A percentile compares a stretch with the other conserved stretches of the same genome.
Conservation (phyloP, 805 yeast genomes). For the Wickerhamiella sergipiensis region DNA sequence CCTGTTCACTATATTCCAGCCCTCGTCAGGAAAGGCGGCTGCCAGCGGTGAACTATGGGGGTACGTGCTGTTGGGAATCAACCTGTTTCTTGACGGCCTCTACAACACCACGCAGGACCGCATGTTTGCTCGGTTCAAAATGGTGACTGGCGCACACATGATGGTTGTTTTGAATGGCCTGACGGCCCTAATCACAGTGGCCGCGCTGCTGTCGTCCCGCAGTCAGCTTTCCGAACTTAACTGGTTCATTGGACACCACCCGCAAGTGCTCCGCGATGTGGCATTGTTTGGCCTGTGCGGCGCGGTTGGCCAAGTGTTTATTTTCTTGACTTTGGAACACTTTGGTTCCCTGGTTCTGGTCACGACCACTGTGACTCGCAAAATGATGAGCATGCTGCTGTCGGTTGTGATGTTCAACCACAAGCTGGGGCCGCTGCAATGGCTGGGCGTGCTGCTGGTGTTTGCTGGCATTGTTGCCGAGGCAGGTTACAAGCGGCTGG, state of each 20-base stretch:
- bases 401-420: slow-evolving; percentile 87
- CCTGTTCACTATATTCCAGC: slow-evolving; percentile 46
- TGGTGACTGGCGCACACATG: slow-evolving; percentile 69
- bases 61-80: slow-evolving; percentile 38
- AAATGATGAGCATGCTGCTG: slow-evolving; percentile 87
- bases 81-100: slow-evolving; percentile 76
- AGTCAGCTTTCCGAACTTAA: slow-evolving; percentile 41
- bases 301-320: slow-evolving; percentile 87
- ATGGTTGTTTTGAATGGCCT: slow-evolving; percentile 57
- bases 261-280: slow-evolving; percentile 45
- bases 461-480: slow-evolving; percentile 80
- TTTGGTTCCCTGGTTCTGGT: slow-evolving; percentile 78
- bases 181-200: slow-evolving; percentile 29
- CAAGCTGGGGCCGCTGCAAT: slow-evolving; percentile 44
- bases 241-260: slow-evolving; percentile 37
- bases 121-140: slow-evolving; percentile 38
- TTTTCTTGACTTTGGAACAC: slow-evolving; percentile 66
- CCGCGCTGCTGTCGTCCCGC: slow-evolving; percentile 33
- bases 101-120: slow-evolving; percentile 91
- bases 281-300: slow-evolving; percentile 63
- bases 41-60: slow-evolving; percentile 38
- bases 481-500: slow-evolving; percentile 36
- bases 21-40: slow-evolving; percentile 7
- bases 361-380: slow-evolving; percentile 90
- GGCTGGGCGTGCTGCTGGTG: slow-evolving; percentile 68